A percentile compares a stretch with the other conserved stretches of the same genome.
These are phyloP conservation scores for Triglochin maritima DNA, from an alignment of 106 monocot species.

Conservation along the genomic window DNA sequence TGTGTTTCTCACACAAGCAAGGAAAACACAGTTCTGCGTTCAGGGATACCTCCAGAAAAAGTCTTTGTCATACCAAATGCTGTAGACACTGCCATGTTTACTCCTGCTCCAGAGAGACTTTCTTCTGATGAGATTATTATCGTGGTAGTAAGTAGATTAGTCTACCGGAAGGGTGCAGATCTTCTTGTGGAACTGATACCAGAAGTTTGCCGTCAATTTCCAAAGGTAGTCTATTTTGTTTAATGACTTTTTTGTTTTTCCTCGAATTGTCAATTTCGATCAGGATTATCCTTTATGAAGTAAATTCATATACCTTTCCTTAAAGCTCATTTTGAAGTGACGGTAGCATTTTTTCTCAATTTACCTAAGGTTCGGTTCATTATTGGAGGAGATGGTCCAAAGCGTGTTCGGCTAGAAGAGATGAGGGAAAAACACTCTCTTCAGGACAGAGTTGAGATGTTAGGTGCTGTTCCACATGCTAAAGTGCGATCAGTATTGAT, in stretches of 20 bases:
- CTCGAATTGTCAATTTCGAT: neutral
- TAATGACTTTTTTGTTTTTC: neutral
- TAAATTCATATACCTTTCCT: too few species aligned
- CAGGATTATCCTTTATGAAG: too few species aligned
- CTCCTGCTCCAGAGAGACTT: constrained; percentile 52
- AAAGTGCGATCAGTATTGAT: constrained; percentile 83
- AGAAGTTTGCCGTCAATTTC: constrained; percentile 61
- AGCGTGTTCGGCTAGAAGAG: constrained; percentile 90
- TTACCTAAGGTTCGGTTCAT: constrained; percentile 70
- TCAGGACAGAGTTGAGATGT: constrained; percentile 92
- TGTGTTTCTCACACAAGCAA: constrained; percentile 98
- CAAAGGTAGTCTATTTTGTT: constrained; percentile 55
- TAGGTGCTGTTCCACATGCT: constrained; percentile 96
- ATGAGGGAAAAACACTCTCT: constrained; percentile 97
- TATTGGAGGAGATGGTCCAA: constrained; percentile 94
- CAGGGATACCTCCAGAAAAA: constrained; percentile 71
- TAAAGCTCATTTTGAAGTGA: neutral
- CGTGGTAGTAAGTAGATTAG: constrained; percentile 89
- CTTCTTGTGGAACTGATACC: constrained; percentile 97
- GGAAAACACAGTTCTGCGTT: constrained; percentile 88
- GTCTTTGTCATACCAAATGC: constrained; percentile 96
- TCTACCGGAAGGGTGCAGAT: constrained; percentile 90
- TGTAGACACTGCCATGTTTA: constrained; percentile 94
- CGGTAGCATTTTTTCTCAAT: neutral
- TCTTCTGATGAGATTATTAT: constrained; percentile 72